Percentiles rank a stretch among this genome's conserved stretches.
phyloP scores from a whole-genome alignment of 768 basidiomycete genomes.

The Cystobasidium ongulense region DNA sequence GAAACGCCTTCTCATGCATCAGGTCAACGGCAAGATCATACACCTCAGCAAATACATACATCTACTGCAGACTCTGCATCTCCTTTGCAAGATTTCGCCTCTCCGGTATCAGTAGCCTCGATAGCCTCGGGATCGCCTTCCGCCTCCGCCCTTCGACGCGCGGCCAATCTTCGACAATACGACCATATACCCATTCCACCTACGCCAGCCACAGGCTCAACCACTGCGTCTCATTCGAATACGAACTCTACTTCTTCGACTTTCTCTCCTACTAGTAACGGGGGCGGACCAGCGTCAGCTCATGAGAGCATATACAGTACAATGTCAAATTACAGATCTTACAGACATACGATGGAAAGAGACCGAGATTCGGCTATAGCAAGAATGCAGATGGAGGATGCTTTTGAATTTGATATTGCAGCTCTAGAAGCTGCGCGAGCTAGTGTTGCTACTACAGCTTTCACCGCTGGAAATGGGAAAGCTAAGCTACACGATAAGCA shows the following conservation, averaged over 20 bases:
- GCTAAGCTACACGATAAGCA: background rate
- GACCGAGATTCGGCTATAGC: slow-evolving; percentile 32
- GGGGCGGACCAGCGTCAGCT: background rate
- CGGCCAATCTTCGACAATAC: background rate
- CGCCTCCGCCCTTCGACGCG: background rate
- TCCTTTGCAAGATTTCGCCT: background rate
- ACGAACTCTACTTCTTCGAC: slow-evolving; percentile 18
- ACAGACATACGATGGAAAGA: slow-evolving; percentile 31
- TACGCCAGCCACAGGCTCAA: background rate
- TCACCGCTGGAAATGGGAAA: background rate
- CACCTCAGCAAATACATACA: background rate
- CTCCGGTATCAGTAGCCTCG: background rate
- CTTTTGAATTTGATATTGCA: background rate
- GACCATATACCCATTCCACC: slow-evolving; percentile 22
- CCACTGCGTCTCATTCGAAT: background rate
- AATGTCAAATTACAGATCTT: slow-evolving; percentile 26
- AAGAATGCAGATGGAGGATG: background rate
- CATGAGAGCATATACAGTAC: slow-evolving; percentile 11
- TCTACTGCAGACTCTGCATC: background rate
- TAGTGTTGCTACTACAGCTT: slow-evolving; percentile 5
- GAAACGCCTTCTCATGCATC: background rate
- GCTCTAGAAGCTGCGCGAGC: background rate
- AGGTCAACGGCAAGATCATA: background rate
- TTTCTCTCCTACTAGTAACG: background rate
- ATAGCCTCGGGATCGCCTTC: background rate